A percentile compares a stretch with the other conserved stretches of the same genome.
Evolutionary conservation across 2,329 filamentous ascomycete genomes (phyloP).

Genomic region (Apiospora malaysiana): DNA sequence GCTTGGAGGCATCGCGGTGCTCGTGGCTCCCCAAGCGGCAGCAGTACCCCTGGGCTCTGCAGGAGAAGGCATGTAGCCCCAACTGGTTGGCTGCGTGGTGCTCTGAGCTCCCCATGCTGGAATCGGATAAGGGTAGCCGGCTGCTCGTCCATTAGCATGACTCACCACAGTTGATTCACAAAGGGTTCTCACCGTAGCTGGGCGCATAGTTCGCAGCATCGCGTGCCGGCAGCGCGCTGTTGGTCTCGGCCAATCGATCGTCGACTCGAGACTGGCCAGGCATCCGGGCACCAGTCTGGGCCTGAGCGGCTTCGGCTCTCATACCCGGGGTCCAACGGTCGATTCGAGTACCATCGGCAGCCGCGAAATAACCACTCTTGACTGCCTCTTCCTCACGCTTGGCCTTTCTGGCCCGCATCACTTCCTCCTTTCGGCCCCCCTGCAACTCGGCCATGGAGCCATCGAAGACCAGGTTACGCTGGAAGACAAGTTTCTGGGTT

Average conservation of each 20-base stretch:
- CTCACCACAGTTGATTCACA: neutral
- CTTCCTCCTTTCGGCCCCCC: constrained; percentile 25
- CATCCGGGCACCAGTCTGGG: neutral
- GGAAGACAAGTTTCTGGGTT: constrained; percentile 34
- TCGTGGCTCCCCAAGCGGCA: neutral
- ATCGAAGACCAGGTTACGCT: constrained; percentile 33
- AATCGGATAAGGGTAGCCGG: neutral
- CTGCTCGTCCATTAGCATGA: neutral
- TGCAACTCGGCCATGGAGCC: constrained; percentile 34
- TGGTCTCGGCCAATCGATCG: neutral
- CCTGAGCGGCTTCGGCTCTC: neutral
- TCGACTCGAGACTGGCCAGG: neutral
- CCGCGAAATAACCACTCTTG: neutral
- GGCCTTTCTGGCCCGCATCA: constrained; percentile 20
- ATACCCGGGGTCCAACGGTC: neutral
- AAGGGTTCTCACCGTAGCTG: neutral
- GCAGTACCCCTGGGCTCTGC: neutral
- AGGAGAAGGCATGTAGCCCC: neutral
- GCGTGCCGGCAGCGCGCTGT: neutral
- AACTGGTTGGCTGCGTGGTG: neutral
- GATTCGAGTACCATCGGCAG: neutral
- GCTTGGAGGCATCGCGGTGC: neutral
- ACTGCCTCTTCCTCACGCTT: neutral
- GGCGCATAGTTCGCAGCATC: neutral
- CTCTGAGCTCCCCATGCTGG: neutral